Evolutionary conservation across 208 protist genomes (phyloP), one percentile per base, ranked within the genome.

Genomic region (Trypanosoma grayi): DNA sequence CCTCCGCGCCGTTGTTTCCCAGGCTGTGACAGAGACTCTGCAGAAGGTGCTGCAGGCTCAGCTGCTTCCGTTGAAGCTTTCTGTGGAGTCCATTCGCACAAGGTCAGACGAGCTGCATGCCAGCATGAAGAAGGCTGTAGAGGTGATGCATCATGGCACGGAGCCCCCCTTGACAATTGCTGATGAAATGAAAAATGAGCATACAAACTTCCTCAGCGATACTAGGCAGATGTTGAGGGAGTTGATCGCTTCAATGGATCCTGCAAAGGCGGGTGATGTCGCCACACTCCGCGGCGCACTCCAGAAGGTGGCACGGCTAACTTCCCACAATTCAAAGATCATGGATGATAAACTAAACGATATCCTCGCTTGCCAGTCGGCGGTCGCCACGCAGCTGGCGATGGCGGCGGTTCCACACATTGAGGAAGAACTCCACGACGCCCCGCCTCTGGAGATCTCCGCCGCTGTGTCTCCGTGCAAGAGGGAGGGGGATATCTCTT

Each of bases 291-390:
- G 25, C 9, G 54, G 53, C 1, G 36, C 47, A 11, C 16, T 70
- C 14, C 61, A 68, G 41, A 78, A 78, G 41, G 4, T 65, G 18
- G 66, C 53, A 0, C 58, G 56, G 4, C 27, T 73, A 31, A 57
- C 51, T 18, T 59, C 61, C 4, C 66, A 66, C 30, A 78, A 73
- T 58, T 51, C 47, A 34, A 64, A 66, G 33, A 51, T 78, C 25
- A 73, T 78, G 54, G 66, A 73, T 53, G 60, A 59, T 27, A 73
- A 70, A 24, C 55, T 78, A 11, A 77, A 55, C 33, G 62, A 69
- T 55, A 69, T 69, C 40, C 52, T 69, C 22, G 2, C 41, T n/a
- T 76, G 48, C 36, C 62, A 70, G 24, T 76, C 70, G 4, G 34
- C 62, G 16, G 28, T 70, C 4, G 27, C 70, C 20, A 41, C 57